Percentiles rank a stretch among this genome's conserved stretches.
Conservation (phyloP, 345 rosid genomes). For the Durio zibethinus region DNA sequence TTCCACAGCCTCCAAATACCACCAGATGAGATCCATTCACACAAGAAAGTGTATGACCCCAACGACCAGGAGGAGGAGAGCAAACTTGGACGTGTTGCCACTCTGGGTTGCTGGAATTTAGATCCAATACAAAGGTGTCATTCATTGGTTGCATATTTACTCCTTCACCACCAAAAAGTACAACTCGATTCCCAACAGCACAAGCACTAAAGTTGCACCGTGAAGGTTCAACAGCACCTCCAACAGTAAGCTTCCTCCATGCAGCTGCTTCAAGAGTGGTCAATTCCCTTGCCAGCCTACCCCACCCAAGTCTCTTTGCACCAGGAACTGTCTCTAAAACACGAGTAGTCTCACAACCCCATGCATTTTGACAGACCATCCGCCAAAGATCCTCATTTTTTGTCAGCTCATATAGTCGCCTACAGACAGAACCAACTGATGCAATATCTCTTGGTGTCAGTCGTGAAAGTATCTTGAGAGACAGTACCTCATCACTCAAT, state of each 20-base stretch:
- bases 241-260: conserved; percentile 85
- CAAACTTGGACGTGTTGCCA: conserved; percentile 87
- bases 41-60: conserved; percentile 88
- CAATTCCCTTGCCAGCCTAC: conserved; percentile 73
- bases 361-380: conserved; percentile 87
- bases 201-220: conserved; percentile 90
- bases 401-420: conserved; percentile 60
- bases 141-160: conserved; percentile 97
- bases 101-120: conserved; percentile 66
- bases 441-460: conserved; percentile 86
- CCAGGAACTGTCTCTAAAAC: conserved; percentile 77
- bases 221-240: conserved; percentile 88
- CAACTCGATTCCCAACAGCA: conserved; percentile 85
- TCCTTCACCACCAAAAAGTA: conserved; percentile 89
- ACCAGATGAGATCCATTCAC: conserved; percentile 77
- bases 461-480: conserved; percentile 66
- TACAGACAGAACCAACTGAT: conserved; percentile 67
- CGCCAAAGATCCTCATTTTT: conserved; percentile 85
- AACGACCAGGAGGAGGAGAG: conserved; percentile 88
- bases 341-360: conserved; percentile 78
- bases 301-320: conserved; percentile 85
- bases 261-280: conserved; percentile 89
- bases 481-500: conserved; percentile 74
- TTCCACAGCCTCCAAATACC: conserved; percentile 91
- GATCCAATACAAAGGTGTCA: conserved; percentile 82